Conservation (phyloP, 768 basidiomycete genomes). For the Boletus rubescentipes region DNA sequence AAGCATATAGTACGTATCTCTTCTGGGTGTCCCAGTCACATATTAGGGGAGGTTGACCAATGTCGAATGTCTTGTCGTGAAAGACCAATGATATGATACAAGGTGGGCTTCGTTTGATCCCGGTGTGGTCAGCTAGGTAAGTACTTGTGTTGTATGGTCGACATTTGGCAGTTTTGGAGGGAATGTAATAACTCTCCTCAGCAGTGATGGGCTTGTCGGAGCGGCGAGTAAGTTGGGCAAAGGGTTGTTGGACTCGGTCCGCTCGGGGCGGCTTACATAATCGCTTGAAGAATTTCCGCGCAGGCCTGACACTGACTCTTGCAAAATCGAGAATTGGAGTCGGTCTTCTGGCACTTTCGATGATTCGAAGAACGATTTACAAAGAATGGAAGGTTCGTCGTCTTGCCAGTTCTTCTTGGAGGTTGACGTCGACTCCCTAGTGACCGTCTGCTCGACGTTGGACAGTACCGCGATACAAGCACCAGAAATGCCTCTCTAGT, state of each 20-base stretch:
- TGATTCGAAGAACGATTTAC: constrained; percentile 21
- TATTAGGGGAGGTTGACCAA: neutral
- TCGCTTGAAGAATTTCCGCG: constrained; percentile 3
- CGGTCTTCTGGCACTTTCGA: constrained; percentile 10
- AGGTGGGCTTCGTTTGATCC: neutral
- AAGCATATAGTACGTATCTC: neutral
- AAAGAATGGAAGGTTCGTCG: constrained; percentile 21
- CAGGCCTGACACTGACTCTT: constrained; percentile 11
- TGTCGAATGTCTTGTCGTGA: neutral
- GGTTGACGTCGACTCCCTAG: constrained; percentile 2
- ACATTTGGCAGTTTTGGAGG: neutral
- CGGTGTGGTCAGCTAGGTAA: constrained; percentile 1
- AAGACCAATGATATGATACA: neutral
- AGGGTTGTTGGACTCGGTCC: neutral
- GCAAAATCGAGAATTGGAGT: constrained; percentile 18
- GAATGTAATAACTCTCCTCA: no score
- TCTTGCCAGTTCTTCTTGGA: constrained; percentile 4
- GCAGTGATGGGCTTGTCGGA: no score
- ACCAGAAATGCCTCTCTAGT: neutral
- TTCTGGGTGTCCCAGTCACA: neutral
- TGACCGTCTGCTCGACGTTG: constrained; percentile 1
- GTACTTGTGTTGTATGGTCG: neutral
- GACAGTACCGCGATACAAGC: neutral
- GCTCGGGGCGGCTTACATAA: constrained; percentile 13
- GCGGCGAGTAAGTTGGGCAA: no score